Percentiles rank a stretch among this genome's conserved stretches.
Conservation (phyloP, 2,329 filamentous ascomycete species). For the Colletotrichum cordylinicola region DNA sequence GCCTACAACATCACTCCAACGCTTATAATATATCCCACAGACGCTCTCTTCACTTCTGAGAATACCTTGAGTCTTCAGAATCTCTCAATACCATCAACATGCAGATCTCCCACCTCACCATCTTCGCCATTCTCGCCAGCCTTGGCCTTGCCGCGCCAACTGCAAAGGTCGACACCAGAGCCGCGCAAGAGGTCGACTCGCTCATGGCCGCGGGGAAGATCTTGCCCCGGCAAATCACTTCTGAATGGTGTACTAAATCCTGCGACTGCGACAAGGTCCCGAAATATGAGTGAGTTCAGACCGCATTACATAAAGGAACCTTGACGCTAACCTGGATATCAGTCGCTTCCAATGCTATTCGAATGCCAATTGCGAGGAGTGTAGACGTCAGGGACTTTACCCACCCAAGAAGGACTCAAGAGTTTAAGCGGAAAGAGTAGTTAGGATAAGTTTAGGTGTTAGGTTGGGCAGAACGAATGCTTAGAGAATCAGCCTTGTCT, state of each 20-base stretch:
- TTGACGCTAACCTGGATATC: neutral
- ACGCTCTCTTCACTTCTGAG: neutral
- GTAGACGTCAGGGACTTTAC: neutral
- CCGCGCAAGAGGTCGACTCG: neutral
- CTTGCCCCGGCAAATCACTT: neutral
- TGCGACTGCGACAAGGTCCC: constrained; percentile 32
- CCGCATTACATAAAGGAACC: neutral
- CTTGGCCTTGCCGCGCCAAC: neutral
- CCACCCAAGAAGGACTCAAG: neutral
- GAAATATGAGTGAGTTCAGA: constrained; percentile 22
- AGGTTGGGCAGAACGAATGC: neutral
- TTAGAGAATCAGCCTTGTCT: neutral
- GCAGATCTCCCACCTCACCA: neutral
- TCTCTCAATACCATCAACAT: neutral
- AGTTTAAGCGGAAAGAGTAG: neutral
- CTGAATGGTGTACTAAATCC: constrained; percentile 5
- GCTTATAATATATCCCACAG: neutral
- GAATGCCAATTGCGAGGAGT: constrained; percentile 33
- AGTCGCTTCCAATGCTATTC: constrained; percentile 42
- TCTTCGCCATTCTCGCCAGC: constrained; percentile 13
- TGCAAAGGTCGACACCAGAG: neutral
- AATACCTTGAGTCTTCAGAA: neutral
- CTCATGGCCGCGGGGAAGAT: constrained; percentile 13
- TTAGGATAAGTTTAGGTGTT: neutral
- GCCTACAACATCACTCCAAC: neutral